phyloP scores from a whole-genome alignment of 768 basidiomycete species.

The Amanita fuliginea region DNA sequence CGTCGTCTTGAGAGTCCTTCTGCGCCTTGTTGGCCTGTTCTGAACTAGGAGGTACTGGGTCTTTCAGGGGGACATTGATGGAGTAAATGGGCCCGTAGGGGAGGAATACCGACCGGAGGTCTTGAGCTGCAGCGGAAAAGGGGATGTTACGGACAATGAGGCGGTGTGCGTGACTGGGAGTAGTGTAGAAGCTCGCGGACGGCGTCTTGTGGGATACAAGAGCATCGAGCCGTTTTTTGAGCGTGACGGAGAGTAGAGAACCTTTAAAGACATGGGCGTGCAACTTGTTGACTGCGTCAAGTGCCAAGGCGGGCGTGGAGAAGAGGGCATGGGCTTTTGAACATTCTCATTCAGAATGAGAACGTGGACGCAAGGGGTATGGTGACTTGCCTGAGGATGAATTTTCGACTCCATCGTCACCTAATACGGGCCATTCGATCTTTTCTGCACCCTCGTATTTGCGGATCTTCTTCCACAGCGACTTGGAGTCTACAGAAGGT shows the following conservation, averaged over 20 bases:
- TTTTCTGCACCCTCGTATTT: slow-evolving; percentile 72
- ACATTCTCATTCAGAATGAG: background rate
- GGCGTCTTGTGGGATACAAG: slow-evolving; percentile 33
- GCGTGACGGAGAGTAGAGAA: slow-evolving; percentile 68
- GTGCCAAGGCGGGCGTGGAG: slow-evolving; percentile 51
- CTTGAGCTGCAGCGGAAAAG: slow-evolving; percentile 73
- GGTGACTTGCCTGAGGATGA: slow-evolving; percentile 33
- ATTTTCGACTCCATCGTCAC: slow-evolving; percentile 34
- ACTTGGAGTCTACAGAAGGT: slow-evolving; percentile 45
- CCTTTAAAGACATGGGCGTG: slow-evolving; percentile 95
- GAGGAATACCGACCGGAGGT: slow-evolving; percentile 77
- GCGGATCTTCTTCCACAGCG: slow-evolving; percentile 78
- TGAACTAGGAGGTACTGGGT: slow-evolving; percentile 10
- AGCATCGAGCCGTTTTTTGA: slow-evolving; percentile 77
- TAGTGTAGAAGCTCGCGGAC: slow-evolving; percentile 14
- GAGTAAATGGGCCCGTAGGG: slow-evolving; percentile 83
- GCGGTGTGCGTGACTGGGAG: slow-evolving; percentile 63
- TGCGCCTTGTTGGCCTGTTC: slow-evolving; percentile 13
- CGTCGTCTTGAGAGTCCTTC: slow-evolving; percentile 10
- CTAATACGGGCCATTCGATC: slow-evolving; percentile 56
- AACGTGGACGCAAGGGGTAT: background rate
- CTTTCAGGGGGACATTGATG: slow-evolving; percentile 59
- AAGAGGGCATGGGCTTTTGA: slow-evolving; percentile 63
- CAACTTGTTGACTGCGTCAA: slow-evolving; percentile 64
- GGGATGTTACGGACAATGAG: slow-evolving; percentile 90